These are phyloP conservation scores for Epicoccum sorghinum DNA, from an alignment of 2,329 filamentous ascomycete species.

Conservation along the genomic window DNA sequence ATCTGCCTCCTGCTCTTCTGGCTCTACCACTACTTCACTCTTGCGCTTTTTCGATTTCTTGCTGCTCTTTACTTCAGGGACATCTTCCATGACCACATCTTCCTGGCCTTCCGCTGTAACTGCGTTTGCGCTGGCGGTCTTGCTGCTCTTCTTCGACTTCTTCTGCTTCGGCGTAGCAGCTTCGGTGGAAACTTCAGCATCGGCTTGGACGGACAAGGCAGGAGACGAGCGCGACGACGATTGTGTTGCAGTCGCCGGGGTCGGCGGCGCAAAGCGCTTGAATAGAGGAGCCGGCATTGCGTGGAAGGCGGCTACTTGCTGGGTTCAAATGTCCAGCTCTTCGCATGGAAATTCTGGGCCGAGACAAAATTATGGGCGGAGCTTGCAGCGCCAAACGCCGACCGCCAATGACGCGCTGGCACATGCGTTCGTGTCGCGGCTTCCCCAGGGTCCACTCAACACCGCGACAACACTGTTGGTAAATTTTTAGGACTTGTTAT, in stretches of 20 bases:
- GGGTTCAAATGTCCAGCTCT: not conserved
- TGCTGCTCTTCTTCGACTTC: constrained; percentile 32
- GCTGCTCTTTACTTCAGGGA: constrained; percentile 20
- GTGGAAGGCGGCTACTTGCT: constrained; percentile 2
- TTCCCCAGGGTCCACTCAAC: not conserved
- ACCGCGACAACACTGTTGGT: not conserved
- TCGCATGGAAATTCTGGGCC: constrained; percentile 12
- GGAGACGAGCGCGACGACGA: constrained; percentile 2
- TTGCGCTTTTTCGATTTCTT: constrained; percentile 47
- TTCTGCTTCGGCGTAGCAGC: constrained; percentile 21
- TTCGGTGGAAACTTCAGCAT: not conserved
- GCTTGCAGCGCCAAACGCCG: constrained; percentile 29
- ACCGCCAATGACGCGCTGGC: constrained; percentile 25
- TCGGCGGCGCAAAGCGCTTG: constrained; percentile 54
- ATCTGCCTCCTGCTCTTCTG: constrained; percentile 39
- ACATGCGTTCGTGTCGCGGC: constrained; percentile 14
- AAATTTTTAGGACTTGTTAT: constrained; percentile 24
- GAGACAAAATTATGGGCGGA: constrained; percentile 18
- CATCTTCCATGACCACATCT: constrained; percentile 15
- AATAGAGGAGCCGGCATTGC: constrained; percentile 56
- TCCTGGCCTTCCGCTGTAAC: not conserved
- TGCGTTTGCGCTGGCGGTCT: not conserved
- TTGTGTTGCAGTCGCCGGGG: constrained; percentile 19
- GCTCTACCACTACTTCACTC: constrained; percentile 30
- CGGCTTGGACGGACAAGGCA: not conserved